Percentiles rank a stretch among this genome's conserved stretches.
These are phyloP conservation scores for Simplicillium sp. DNA, from an alignment of 2,329 filamentous ascomycete genomes.

Conservation along the genomic window DNA sequence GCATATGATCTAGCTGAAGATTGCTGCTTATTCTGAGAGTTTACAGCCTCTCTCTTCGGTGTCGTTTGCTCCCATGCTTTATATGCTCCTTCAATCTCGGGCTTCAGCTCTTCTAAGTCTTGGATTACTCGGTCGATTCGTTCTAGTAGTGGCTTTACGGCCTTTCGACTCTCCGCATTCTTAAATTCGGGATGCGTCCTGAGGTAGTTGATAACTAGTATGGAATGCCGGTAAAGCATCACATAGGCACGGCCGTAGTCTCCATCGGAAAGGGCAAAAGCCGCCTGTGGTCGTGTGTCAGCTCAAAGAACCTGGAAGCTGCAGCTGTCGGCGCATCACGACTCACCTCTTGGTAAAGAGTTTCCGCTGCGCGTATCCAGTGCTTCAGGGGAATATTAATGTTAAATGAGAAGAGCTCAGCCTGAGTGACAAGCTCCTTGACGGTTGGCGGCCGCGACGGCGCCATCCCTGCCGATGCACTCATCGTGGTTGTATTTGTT, in stretches of 20 bases:
- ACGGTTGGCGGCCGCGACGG: conserved; percentile 53
- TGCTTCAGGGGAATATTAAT: conserved; percentile 64
- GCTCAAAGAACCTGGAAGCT: not conserved
- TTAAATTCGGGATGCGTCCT: conserved; percentile 67
- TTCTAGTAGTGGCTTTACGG: conserved; percentile 43
- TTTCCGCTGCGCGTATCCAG: conserved; percentile 74
- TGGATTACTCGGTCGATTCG: conserved; percentile 50
- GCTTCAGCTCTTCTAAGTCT: conserved; percentile 70
- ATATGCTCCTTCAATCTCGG: conserved; percentile 62
- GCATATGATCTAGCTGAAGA: conserved; percentile 26
- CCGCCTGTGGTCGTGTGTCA: conserved; percentile 46
- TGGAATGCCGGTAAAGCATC: conserved; percentile 80
- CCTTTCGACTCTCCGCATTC: conserved; percentile 52
- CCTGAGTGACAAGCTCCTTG: conserved; percentile 67
- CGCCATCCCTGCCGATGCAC: conserved; percentile 17
- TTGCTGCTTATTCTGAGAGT: conserved; percentile 8
- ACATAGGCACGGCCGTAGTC: conserved; percentile 85
- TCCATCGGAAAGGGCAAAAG: conserved; percentile 75
- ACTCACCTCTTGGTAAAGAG: conserved; percentile 69
- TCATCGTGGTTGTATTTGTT: conserved; percentile 13
- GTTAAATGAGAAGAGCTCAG: conserved; percentile 75
- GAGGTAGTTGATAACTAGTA: conserved; percentile 71
- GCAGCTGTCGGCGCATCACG: not conserved
- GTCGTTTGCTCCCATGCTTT: conserved; percentile 55
- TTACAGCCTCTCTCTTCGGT: conserved; percentile 18